Base-by-base conservation (phyloP, 1,139 yeast genomes). In the Suhomyces chickasaworum region DNA sequence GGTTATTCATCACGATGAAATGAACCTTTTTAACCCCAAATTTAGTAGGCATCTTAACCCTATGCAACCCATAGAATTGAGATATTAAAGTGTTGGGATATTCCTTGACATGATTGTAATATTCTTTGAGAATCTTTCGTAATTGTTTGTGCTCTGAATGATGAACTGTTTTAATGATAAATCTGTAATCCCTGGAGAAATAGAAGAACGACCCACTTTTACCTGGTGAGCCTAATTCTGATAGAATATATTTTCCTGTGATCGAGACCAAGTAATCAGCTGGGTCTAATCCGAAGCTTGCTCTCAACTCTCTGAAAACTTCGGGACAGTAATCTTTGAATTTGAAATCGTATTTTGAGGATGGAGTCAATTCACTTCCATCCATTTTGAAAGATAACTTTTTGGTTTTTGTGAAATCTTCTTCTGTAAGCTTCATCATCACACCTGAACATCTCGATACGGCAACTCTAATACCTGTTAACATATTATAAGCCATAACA, bases 321-420 rank as follows among this genome's bases (percentile, higher is more conserved):
- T 87, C 89, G 0, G 99, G 99, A 25, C 93, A 80, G 65, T 95
- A 95, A 65, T 95, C 99, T 68, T 95, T 95, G 65, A 95, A 95
- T 64, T 93, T 93, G 75, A 95, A 95, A 57, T 91, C 97, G 66
- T 91, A 93, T 63, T 87, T 89, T 0, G 97, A 88, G 1, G 95
- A 86, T 0, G 98, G 98, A 1, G 97, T 90, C 56, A 86, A 69
- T 59, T 89, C 96, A 58, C 88, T 89, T 6, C 98, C 98, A 49
- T 86, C 86, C 61, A 86, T 78, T 60, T 88, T 95, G 65, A 93
- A 93, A 6, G 95, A 86, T 47, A 91, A 73, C 64, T 91, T 93
- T 56, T 89, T 86, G 23, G 83, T 81, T 12, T 81, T 72, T 31
- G 68, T 71, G 64, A 91, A 93, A 63, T 91, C 97, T 12, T 72